These are phyloP conservation scores for Psophocarpus tetragonolobus DNA, from an alignment of 306 rosid species.

Conservation along the genomic window DNA sequence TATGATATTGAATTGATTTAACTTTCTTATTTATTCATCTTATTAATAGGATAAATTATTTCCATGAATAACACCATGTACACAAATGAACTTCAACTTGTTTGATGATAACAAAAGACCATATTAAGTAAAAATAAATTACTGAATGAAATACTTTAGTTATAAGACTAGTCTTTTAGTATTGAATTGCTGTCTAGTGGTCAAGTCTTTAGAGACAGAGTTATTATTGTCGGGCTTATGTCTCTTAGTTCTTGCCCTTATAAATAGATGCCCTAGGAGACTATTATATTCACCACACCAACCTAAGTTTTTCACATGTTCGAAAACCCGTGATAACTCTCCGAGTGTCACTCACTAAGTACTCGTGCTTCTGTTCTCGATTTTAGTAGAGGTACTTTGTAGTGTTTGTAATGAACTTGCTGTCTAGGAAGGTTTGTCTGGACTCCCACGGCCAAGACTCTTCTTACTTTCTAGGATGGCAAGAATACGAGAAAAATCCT, in stretches of 20 bases:
- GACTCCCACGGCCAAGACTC: conserved; percentile 86
- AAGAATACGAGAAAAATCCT: conserved; percentile 79
- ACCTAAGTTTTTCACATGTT: not conserved
- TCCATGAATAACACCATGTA: not conserved
- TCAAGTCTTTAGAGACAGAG: no score
- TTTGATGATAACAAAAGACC: conserved; percentile 23
- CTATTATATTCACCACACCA: conserved; percentile 16
- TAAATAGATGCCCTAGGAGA: conserved; percentile 38
- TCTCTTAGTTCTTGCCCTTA: conserved; percentile 16
- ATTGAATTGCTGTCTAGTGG: no score
- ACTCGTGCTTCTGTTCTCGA: not conserved
- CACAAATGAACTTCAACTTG: not conserved
- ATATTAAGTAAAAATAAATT: no score
- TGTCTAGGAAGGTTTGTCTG: conserved; percentile 60
- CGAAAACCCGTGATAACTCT: not conserved
- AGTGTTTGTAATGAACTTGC: conserved; percentile 41
- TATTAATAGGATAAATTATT: no score
- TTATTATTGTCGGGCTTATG: conserved; percentile 34
- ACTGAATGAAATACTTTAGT: no score
- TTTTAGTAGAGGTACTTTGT: not conserved
- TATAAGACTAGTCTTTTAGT: no score
- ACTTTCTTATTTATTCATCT: no score
- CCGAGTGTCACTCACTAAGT: not conserved
- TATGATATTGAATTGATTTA: no score
- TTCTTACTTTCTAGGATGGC: conserved; percentile 81